A percentile compares a stretch with the other conserved stretches of the same genome.
These are phyloP conservation scores for Hymenoscyphus infarciens DNA, from an alignment of 2,329 filamentous ascomycete genomes.

Conservation along the genomic window DNA sequence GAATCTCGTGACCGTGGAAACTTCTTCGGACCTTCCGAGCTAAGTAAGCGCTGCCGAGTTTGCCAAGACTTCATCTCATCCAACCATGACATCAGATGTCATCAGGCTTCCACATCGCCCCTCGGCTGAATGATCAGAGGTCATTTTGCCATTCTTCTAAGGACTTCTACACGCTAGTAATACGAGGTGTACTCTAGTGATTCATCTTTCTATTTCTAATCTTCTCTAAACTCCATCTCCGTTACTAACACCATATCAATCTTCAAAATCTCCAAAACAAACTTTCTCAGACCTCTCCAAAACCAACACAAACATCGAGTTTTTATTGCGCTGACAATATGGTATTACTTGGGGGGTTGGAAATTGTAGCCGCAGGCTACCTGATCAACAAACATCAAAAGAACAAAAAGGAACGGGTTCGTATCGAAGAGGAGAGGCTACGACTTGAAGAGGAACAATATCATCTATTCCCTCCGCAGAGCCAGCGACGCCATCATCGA, in stretches of 20 bases:
- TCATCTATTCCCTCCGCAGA: conserved; percentile 19
- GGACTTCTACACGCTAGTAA: background rate
- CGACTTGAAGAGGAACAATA: conserved; percentile 28
- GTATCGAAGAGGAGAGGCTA: conserved; percentile 29
- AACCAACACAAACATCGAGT: background rate
- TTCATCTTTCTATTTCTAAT: background rate
- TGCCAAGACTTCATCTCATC: background rate
- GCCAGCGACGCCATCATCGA: conserved; percentile 18
- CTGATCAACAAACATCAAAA: conserved; percentile 32
- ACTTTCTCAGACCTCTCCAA: background rate
- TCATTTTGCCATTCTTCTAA: background rate
- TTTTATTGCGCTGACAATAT: conserved; percentile 38
- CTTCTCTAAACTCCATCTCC: background rate
- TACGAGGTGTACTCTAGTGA: background rate
- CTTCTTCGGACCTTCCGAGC: background rate
- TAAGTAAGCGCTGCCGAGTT: background rate
- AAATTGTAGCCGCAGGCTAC: conserved; percentile 33
- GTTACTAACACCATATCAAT: background rate
- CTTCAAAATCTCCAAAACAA: background rate
- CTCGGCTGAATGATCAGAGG: background rate
- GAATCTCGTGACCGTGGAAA: background rate
- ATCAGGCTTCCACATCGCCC: background rate
- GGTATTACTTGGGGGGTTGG: conserved; percentile 45
- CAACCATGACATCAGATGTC: conserved; percentile 1
- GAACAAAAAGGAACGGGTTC: conserved; percentile 29